Evolutionary conservation across 176 grass and related monocot species (phyloP).

Genomic region (Neostapfia colusana): DNA sequence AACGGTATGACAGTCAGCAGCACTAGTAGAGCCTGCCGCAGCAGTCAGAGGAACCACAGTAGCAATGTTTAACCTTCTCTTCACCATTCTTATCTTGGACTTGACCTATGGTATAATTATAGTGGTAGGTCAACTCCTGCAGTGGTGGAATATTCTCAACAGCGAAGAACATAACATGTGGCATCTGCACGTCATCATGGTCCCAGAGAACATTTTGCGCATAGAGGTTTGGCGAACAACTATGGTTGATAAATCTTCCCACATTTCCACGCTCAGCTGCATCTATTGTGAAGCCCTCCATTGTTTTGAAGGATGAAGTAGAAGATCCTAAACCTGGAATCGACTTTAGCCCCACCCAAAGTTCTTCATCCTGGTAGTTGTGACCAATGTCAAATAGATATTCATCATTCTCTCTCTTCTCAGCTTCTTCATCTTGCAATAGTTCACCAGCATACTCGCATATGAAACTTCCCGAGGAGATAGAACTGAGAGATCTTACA

Average conservation of each 20-base stretch:
- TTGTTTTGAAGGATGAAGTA: constrained; percentile 21
- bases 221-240: constrained; percentile 75
- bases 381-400: constrained; percentile 75
- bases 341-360: constrained; percentile 49
- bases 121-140: constrained; percentile 74
- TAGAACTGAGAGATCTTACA: constrained; percentile 68
- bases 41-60: constrained; percentile 41
- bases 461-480: constrained; percentile 72
- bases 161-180: constrained; percentile 71
- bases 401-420: constrained; percentile 56
- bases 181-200: constrained; percentile 60
- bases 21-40: constrained; percentile 50
- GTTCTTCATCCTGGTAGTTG: constrained; percentile 60
- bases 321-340: constrained; percentile 43
- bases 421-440: constrained; percentile 55
- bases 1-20: neutral
- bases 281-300: constrained; percentile 70
- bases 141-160: constrained; percentile 62
- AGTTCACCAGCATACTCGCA: constrained; percentile 72
- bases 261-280: constrained; percentile 57
- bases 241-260: constrained; percentile 77
- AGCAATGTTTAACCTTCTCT: constrained; percentile 36
- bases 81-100: constrained; percentile 50
- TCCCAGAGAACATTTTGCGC: constrained; percentile 75
- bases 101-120: constrained; percentile 59